Percentiles rank a stretch among this genome's conserved stretches.
These are phyloP conservation scores for Luffa acutangula DNA, from an alignment of 306 rosid genomes.

Conservation along the genomic window DNA sequence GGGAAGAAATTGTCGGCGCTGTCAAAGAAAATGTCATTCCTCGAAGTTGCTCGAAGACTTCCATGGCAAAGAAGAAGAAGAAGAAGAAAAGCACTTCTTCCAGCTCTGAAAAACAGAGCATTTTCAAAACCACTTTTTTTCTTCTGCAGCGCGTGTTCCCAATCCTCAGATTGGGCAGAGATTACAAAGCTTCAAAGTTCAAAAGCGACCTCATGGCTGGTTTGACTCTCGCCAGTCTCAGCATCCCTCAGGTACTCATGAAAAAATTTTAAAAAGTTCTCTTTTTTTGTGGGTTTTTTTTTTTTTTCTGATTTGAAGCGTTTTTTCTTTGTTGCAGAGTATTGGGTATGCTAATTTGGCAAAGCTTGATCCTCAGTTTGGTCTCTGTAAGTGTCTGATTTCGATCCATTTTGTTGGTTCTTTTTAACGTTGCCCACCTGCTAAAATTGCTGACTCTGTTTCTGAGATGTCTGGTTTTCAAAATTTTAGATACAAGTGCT, in stretches of 20 bases:
- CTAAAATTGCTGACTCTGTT: neutral
- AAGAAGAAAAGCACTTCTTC: neutral
- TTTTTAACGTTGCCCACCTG: neutral
- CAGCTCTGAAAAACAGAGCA: constrained; percentile 6
- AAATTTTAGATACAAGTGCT: constrained; percentile 58
- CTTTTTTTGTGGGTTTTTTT: neutral
- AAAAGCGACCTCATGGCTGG: constrained; percentile 70
- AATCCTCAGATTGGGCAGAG: constrained; percentile 50
- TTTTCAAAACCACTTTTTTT: constrained; percentile 10
- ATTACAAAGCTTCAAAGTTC: constrained; percentile 49
- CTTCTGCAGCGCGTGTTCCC: constrained; percentile 44
- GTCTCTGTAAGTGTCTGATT: constrained; percentile 49
- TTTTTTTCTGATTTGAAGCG: neutral
- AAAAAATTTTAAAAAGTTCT: neutral
- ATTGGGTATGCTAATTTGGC: constrained; percentile 88
- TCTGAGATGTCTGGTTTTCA: neutral
- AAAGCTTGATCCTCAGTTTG: constrained; percentile 79
- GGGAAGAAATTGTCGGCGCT: constrained; percentile 21
- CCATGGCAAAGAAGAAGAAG: neutral
- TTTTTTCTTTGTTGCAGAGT: constrained; percentile 42
- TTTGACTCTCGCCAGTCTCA: constrained; percentile 78
- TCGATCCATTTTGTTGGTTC: neutral
- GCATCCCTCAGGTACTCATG: constrained; percentile 68
- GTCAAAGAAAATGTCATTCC: constrained; percentile 32
- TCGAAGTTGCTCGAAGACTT: neutral